These are phyloP conservation scores for Curvularia verruculosa DNA, from an alignment of 2,329 filamentous ascomycete genomes.

Conservation along the genomic window DNA sequence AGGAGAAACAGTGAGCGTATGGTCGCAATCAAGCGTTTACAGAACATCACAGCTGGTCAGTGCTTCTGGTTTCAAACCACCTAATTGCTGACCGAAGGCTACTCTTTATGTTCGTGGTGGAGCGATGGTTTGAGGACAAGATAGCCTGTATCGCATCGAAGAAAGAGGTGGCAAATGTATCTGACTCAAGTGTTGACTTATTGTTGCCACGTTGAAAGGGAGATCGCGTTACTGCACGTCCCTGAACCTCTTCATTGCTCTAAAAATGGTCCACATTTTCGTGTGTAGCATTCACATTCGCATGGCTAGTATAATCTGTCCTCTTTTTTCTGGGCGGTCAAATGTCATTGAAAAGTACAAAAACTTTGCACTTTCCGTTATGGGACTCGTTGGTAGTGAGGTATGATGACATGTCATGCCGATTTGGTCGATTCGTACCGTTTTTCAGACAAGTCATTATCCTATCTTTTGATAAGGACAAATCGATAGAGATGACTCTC, in stretches of 20 bases:
- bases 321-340: neutral
- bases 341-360: neutral
- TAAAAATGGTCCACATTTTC: neutral
- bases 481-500: neutral
- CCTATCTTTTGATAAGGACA: neutral
- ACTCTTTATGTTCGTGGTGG: neutral
- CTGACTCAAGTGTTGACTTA: neutral
- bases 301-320: neutral
- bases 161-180: neutral
- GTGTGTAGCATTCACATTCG: neutral
- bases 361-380: neutral
- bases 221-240: neutral
- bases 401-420: neutral
- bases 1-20: neutral
- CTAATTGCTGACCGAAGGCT: neutral
- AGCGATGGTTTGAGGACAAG: neutral
- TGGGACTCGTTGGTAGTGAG: neutral
- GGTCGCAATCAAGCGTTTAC: neutral
- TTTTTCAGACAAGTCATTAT: neutral
- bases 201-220: neutral
- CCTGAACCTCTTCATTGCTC: neutral
- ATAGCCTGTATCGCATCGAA: neutral
- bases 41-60: neutral
- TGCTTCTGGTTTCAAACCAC: neutral
- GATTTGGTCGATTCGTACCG: neutral